Evolutionary conservation across 2,329 filamentous ascomycete species (phyloP).

Genomic region (Cryphonectria radicalis): DNA sequence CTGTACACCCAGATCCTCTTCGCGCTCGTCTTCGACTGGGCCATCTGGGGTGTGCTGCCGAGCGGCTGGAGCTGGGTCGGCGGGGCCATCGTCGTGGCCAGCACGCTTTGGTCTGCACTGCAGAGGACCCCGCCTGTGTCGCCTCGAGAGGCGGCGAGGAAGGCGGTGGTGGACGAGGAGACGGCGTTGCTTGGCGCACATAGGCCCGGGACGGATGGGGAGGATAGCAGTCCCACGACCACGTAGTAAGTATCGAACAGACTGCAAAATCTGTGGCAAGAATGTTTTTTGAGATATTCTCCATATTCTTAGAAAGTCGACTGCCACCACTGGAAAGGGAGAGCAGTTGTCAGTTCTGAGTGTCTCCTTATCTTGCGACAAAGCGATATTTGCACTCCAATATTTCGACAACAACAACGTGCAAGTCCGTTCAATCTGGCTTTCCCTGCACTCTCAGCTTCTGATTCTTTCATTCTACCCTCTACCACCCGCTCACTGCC

Average conservation of each 20-base stretch:
- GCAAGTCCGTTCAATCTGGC: neutral
- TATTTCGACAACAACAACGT: neutral
- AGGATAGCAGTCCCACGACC: conserved; percentile 8
- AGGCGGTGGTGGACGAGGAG: conserved; percentile 41
- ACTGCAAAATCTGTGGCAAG: neutral
- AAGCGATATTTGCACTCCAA: neutral
- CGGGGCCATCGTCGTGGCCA: conserved; percentile 46
- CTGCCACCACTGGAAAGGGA: neutral
- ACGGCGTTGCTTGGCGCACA: conserved; percentile 36
- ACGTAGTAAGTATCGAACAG: neutral
- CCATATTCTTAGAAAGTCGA: neutral
- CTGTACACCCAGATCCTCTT: conserved; percentile 42
- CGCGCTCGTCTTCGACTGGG: conserved; percentile 44
- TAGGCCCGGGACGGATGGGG: conserved; percentile 17
- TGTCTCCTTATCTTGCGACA: neutral
- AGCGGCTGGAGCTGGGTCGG: conserved; percentile 44
- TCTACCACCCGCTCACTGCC: neutral
- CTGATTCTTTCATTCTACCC: neutral
- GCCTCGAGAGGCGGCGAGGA: conserved; percentile 34
- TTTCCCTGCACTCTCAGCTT: neutral
- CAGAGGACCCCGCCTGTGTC: conserved; percentile 40
- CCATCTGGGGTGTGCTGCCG: conserved; percentile 49
- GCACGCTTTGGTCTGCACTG: conserved; percentile 47
- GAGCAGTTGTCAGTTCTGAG: neutral
- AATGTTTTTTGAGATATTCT: neutral